Conservation (phyloP, 495 filamentous ascomycete species). For the Tuber aestivum region DNA sequence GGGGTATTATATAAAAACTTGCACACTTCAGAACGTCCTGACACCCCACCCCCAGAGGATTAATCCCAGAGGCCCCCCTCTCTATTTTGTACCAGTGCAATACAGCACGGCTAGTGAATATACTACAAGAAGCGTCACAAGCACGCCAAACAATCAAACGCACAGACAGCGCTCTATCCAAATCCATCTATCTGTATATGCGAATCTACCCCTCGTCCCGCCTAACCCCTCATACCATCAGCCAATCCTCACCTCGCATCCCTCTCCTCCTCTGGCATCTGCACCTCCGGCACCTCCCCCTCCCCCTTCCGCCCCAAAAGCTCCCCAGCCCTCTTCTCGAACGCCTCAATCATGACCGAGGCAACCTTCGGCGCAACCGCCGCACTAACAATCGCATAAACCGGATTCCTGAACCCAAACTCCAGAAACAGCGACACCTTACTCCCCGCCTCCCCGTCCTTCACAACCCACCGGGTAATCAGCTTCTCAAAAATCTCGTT, state of each 20-base stretch:
- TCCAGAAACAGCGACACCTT: slow-evolving; percentile 68
- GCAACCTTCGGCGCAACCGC: slow-evolving; percentile 79
- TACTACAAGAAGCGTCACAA: background rate
- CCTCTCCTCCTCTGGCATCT: background rate
- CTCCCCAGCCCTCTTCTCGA: slow-evolving; percentile 69
- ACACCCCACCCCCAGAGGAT: background rate
- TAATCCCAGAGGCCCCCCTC: background rate
- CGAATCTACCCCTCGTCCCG: background rate
- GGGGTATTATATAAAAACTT: background rate
- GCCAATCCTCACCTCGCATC: slow-evolving; percentile 5
- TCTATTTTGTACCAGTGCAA: background rate
- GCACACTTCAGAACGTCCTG: background rate
- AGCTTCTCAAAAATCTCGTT: slow-evolving; percentile 67
- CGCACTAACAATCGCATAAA: slow-evolving; percentile 72
- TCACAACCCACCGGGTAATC: slow-evolving; percentile 68
- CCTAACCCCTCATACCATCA: background rate
- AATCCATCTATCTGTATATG: background rate
- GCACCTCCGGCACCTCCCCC: slow-evolving; percentile 2
- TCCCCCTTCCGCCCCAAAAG: slow-evolving; percentile 46
- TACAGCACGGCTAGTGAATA: background rate
- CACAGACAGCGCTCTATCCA: slow-evolving; percentile 8
- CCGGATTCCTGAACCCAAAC: slow-evolving; percentile 76
- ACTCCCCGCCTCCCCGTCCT: slow-evolving; percentile 52
- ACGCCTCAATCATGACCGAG: slow-evolving; percentile 82
- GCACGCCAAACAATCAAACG: background rate